Percentiles rank a stretch among this genome's conserved stretches.
These are phyloP conservation scores for Holtermanniella nyarrowii DNA, from an alignment of 768 basidiomycete genomes.

Conservation along the genomic window DNA sequence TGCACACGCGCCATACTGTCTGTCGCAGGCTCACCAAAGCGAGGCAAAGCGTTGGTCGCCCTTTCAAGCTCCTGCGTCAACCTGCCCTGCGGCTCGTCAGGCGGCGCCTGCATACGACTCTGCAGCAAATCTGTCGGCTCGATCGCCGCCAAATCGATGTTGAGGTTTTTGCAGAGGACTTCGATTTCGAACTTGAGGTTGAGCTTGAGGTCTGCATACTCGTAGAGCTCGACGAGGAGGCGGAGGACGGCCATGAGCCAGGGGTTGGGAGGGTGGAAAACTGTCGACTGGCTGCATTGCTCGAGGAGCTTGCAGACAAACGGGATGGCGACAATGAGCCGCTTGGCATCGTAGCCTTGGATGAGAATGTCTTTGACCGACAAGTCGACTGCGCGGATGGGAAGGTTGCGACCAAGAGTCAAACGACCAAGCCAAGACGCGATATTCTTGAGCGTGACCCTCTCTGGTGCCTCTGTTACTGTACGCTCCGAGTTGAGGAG, in stretches of 20 bases:
- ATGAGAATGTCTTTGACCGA: slow-evolving; percentile 96
- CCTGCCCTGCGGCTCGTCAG: slow-evolving; percentile 51
- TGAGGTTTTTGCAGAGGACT: slow-evolving; percentile 82
- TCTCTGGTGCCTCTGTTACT: slow-evolving; percentile 71
- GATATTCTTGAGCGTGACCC: slow-evolving; percentile 81
- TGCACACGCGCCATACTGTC: slow-evolving; percentile 41
- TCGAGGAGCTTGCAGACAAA: slow-evolving; percentile 97
- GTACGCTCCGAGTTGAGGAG: slow-evolving; percentile 88
- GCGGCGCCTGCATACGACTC: slow-evolving; percentile 46
- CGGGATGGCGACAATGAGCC: slow-evolving; percentile 86
- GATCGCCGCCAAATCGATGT: slow-evolving; percentile 72
- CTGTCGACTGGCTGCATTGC: slow-evolving; percentile 74
- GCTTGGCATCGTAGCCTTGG: slow-evolving; percentile 85
- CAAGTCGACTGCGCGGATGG: slow-evolving; percentile 83
- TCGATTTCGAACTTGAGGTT: slow-evolving; percentile 99
- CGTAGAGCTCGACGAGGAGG: slow-evolving; percentile 88
- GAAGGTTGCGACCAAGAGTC: slow-evolving; percentile 82
- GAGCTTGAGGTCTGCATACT: slow-evolving; percentile 87
- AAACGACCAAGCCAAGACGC: slow-evolving; percentile 90
- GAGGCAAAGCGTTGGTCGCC: slow-evolving; percentile 34
- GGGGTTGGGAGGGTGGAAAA: slow-evolving; percentile 93
- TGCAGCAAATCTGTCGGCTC: slow-evolving; percentile 76
- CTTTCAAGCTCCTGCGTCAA: slow-evolving; percentile 72
- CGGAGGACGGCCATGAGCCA: slow-evolving; percentile 96
- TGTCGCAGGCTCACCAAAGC: slow-evolving; percentile 19